Percentiles rank a stretch among this genome's conserved stretches.
phyloP scores from a whole-genome alignment of 2,329 filamentous ascomycete genomes.

The Aureobasidium musti region DNA sequence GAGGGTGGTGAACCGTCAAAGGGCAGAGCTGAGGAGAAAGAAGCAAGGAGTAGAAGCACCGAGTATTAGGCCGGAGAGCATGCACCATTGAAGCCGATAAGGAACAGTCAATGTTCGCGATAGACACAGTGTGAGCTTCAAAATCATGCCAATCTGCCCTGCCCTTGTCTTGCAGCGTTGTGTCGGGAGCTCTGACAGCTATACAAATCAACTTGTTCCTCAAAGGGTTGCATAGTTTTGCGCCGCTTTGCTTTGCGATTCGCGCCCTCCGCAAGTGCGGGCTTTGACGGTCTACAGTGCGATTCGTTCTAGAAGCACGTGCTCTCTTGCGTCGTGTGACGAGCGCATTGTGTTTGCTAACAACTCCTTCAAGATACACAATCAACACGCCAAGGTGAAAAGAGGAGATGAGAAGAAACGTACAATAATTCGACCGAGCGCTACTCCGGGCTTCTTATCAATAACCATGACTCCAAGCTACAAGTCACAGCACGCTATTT shows the following conservation, averaged over 20 bases:
- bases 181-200: no score
- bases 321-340: background rate
- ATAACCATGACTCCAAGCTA: background rate
- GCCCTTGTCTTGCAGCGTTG: background rate
- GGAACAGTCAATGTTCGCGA: background rate
- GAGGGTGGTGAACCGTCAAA: background rate
- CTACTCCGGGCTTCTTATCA: background rate
- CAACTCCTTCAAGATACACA: background rate
- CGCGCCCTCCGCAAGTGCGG: no score
- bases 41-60: constrained; percentile 6
- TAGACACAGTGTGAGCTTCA: background rate
- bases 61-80: background rate
- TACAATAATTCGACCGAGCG: background rate
- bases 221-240: background rate
- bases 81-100: background rate
- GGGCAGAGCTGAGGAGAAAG: background rate
- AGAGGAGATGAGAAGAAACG: constrained; percentile 18
- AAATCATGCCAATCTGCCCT: background rate
- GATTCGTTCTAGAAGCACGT: background rate
- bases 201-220: no score
- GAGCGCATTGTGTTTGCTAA: background rate
- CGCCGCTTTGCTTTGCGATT: background rate
- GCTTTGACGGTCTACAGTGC: no score
- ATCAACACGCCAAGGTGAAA: background rate
- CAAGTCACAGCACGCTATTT: background rate